phyloP scores from a whole-genome alignment of 2,329 filamentous ascomycete genomes.

The Talaromyces sp. region DNA sequence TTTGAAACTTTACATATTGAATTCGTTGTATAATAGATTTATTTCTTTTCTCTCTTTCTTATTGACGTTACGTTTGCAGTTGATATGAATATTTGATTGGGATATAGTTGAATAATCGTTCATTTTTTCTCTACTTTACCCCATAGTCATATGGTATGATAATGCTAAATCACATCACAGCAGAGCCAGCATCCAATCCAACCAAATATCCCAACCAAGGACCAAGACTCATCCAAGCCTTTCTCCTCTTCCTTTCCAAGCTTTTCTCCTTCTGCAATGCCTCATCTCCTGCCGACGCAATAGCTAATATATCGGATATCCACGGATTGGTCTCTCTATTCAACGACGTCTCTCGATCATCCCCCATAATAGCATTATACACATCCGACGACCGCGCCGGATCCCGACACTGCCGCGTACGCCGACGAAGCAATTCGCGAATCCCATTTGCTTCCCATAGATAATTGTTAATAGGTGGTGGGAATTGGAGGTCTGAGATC shows the following conservation, averaged over 20 bases:
- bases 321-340: conserved; percentile 11
- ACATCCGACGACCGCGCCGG: neutral
- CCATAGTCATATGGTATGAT: too few species aligned
- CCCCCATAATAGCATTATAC: neutral
- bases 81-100: conserved; percentile 1
- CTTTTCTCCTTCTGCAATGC: neutral
- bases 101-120: neutral
- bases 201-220: conserved; percentile 17
- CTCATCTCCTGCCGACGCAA: neutral
- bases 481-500: conserved; percentile 22
- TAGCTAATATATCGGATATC: conserved; percentile 15
- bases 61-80: conserved; percentile 11
- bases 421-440: conserved; percentile 17
- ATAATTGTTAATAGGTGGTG: conserved; percentile 19
- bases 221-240: conserved; percentile 19
- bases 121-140: neutral
- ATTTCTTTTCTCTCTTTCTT: conserved; percentile 7
- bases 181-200: conserved; percentile 10
- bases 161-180: too few species aligned
- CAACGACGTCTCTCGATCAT: conserved; percentile 3
- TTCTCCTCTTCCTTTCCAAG: neutral
- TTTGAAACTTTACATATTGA: conserved; percentile 5
- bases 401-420: conserved; percentile 15
- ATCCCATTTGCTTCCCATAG: conserved; percentile 13
- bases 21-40: conserved; percentile 22